These are phyloP conservation scores for Diplodia sapinea DNA, from an alignment of 2,329 filamentous ascomycete genomes.

Conservation along the genomic window DNA sequence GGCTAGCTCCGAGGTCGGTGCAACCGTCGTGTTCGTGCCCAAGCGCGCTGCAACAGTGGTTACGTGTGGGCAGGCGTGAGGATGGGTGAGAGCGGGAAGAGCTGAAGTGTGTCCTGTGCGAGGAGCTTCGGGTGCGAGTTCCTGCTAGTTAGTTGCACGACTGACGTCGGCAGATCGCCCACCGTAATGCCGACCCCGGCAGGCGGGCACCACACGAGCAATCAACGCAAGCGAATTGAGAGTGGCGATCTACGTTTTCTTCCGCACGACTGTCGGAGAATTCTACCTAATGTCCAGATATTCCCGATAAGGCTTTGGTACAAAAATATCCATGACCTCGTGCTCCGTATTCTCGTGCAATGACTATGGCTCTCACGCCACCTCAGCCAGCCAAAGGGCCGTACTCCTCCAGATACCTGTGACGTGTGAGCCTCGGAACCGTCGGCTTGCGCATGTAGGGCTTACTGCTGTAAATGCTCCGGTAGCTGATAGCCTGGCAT, in stretches of 20 bases:
- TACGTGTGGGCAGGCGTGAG: not conserved
- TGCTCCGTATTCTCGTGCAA: slow-evolving; percentile 16
- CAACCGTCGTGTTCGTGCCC: slow-evolving; percentile 5
- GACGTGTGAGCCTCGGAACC: not conserved
- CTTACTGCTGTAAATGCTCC: slow-evolving; percentile 55
- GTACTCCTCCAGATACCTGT: slow-evolving; percentile 55
- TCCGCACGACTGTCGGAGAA: slow-evolving; percentile 1
- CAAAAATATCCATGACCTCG: slow-evolving; percentile 11
- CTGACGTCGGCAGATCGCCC: slow-evolving; percentile 17
- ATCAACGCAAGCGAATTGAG: not conserved
- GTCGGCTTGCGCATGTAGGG: not conserved
- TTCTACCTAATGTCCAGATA: not conserved
- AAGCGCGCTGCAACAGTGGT: not conserved
- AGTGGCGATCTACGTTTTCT: slow-evolving; percentile 5
- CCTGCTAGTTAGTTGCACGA: not conserved
- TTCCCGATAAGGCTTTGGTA: not conserved
- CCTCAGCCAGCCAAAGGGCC: slow-evolving; percentile 37
- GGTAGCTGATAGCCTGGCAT: slow-evolving; percentile 52
- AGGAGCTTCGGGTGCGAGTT: slow-evolving; percentile 2
- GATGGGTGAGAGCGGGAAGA: not conserved
- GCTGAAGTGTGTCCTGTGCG: slow-evolving; percentile 5
- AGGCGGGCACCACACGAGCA: not conserved
- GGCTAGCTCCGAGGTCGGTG: slow-evolving; percentile 6
- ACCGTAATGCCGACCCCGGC: not conserved
- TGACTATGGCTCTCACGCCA: slow-evolving; percentile 9